Base-by-base conservation (phyloP, 257 asterid species). In the Ophiorrhiza pumila region DNA sequence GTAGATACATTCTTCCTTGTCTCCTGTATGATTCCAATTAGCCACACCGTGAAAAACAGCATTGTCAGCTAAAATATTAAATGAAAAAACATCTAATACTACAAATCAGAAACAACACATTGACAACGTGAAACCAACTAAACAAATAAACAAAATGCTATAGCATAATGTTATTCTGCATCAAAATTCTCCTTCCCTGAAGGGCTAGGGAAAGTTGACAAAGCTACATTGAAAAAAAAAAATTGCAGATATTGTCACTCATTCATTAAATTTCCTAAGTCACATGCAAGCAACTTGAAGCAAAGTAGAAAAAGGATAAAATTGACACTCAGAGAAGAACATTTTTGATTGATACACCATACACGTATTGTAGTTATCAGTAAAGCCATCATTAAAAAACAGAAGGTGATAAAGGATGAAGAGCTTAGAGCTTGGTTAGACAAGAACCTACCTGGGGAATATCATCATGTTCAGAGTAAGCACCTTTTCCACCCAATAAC, bases 401-500 rank as follows among this genome's bases (percentile, higher is more conserved):
- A 69, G 50, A 34, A 50, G n/a, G 53, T 22, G 34, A 35, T 37
- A 1, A 25, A 69, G 74, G 45, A 55, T n/a, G 34, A 4, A 22
- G 5, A 32, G 25, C 12, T 45, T 37, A 71, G 5, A 32, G 25
- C 12, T 45, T 37, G 68, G 69, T 60, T 50, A 70, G 47, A 82
- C 62, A 5, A 13, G 46, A 65, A 78, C 75, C 71, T 82, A 95
- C 99, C 99, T 92, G 99, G 78, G 96, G 87, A 80, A 87, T 85
- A 85, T 95, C 99, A 12, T 87, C 99, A 80, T 90, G 96, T 80
- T 95, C 99, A 35, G 98, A 85, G 80, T 84, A 87, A 79, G 90
- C 95, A 68, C 97, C 99, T 85, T 90, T 95, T 34, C 90, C 97
- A 2, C 92, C 81, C 83, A 95, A 83, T 65, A 95, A 84, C 87